Conservation (phyloP, 2,329 filamentous ascomycete genomes). For the Cordyceps cateniannulata region DNA sequence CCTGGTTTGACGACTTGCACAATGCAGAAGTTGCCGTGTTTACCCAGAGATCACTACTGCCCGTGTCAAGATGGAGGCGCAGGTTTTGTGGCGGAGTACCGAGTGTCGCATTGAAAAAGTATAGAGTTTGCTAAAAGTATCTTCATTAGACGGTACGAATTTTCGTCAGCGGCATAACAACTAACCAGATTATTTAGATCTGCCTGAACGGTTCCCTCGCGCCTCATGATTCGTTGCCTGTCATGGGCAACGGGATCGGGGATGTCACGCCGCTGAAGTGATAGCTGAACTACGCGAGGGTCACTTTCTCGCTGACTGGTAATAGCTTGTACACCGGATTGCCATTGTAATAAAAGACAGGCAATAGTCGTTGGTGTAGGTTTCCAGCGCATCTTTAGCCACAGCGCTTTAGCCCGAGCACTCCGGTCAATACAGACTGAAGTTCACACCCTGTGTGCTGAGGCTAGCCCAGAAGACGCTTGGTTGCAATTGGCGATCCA, state of each 20-base stretch:
- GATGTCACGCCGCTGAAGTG: constrained; percentile 32
- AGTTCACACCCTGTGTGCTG: not conserved
- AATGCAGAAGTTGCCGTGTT: constrained; percentile 58
- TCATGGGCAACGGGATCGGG: constrained; percentile 38
- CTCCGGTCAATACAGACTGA: not conserved
- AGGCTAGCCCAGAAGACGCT: not conserved
- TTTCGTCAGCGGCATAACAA: not conserved
- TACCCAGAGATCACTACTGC: constrained; percentile 64
- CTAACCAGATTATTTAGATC: constrained; percentile 50
- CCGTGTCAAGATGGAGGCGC: constrained; percentile 58
- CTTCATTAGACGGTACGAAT: not conserved
- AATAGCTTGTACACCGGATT: constrained; percentile 13
- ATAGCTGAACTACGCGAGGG: constrained; percentile 40
- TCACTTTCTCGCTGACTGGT: constrained; percentile 25
- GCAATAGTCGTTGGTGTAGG: not conserved
- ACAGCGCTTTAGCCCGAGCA: not conserved
- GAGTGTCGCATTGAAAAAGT: constrained; percentile 56
- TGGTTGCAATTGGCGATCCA: not conserved
- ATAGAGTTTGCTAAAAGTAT: constrained; percentile 47
- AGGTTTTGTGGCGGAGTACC: constrained; percentile 55
- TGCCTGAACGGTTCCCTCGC: constrained; percentile 37
- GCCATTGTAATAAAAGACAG: not conserved
- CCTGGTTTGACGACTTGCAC: constrained; percentile 42
- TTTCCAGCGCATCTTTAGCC: not conserved
- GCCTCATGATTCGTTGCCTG: constrained; percentile 32